Conservation (phyloP, 495 filamentous ascomycete genomes). For the Tirmania nivea region DNA sequence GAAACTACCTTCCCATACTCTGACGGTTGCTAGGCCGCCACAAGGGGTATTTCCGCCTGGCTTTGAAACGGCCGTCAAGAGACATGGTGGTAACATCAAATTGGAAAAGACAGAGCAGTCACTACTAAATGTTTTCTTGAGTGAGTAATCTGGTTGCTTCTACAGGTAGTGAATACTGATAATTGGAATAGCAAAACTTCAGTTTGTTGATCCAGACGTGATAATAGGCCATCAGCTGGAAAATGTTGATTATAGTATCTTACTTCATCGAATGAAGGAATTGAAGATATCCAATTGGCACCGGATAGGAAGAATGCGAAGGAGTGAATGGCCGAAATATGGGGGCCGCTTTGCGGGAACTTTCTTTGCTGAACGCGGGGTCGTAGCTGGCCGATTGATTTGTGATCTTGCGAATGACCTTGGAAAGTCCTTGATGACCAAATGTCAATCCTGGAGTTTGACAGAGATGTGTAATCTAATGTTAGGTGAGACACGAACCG, state of each 20-base stretch:
- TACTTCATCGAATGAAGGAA: slow-evolving; percentile 70
- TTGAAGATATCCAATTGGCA: slow-evolving; percentile 87
- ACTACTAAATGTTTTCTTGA: slow-evolving; percentile 68
- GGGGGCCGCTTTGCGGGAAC: slow-evolving; percentile 67
- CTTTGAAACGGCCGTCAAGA: slow-evolving; percentile 49
- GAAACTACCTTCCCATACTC: slow-evolving; percentile 67
- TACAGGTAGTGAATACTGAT: neutral
- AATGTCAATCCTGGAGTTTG: slow-evolving; percentile 93
- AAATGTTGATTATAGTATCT: slow-evolving; percentile 82
- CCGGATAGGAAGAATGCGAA: slow-evolving; percentile 63
- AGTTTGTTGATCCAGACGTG: slow-evolving; percentile 77
- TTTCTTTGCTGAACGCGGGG: slow-evolving; percentile 76
- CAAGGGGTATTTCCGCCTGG: slow-evolving; percentile 56
- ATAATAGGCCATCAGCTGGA: slow-evolving; percentile 90
- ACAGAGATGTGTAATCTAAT: slow-evolving; percentile 92
- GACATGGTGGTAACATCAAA: slow-evolving; percentile 49
- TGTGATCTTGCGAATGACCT: slow-evolving; percentile 93
- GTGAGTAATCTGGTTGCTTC: slow-evolving; percentile 13
- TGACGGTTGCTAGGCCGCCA: slow-evolving; percentile 72
- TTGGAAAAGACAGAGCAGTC: slow-evolving; percentile 62
- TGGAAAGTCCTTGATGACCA: slow-evolving; percentile 90
- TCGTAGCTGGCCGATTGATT: slow-evolving; percentile 71
- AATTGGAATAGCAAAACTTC: slow-evolving; percentile 31
- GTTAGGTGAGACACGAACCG: slow-evolving; percentile 48
- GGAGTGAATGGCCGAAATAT: slow-evolving; percentile 67